Evolutionary conservation across 352 stramenopile genomes (phyloP).

Genomic region (Nothophytophthora sp.): DNA sequence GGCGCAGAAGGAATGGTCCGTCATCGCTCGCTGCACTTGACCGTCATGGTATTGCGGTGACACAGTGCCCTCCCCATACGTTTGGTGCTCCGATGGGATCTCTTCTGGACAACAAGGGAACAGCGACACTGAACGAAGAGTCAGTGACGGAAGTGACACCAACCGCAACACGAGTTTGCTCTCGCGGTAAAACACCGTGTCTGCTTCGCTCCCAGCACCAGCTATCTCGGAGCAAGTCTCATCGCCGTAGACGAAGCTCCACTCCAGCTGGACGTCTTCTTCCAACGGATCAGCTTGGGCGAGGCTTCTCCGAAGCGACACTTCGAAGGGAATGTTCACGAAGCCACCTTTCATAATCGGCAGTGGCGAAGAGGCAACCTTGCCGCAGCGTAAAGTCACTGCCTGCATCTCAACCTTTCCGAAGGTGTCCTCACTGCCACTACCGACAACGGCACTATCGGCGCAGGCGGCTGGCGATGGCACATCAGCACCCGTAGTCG

Average conservation of each 20-base stretch:
- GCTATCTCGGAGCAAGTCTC: slow-evolving; percentile 3
- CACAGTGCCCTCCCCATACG: not conserved
- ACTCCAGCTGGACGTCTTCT: slow-evolving; percentile 53
- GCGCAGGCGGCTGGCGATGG: not conserved
- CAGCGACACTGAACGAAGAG: slow-evolving; percentile 38
- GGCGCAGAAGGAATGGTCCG: slow-evolving; percentile 52
- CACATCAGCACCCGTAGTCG: not conserved
- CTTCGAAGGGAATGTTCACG: slow-evolving; percentile 38
- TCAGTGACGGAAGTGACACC: slow-evolving; percentile 53
- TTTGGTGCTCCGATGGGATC: not conserved
- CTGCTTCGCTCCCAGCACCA: not conserved
- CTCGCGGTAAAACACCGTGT: slow-evolving; percentile 53
- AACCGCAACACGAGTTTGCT: slow-evolving; percentile 46
- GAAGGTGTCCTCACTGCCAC: not conserved
- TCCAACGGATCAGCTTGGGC: slow-evolving; percentile 21
- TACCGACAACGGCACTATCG: not conserved
- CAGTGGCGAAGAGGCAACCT: slow-evolving; percentile 20
- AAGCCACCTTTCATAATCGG: slow-evolving; percentile 34
- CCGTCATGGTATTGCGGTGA: not conserved
- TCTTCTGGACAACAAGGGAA: slow-evolving; percentile 30
- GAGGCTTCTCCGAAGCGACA: slow-evolving; percentile 25
- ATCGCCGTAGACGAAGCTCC: slow-evolving; percentile 62
- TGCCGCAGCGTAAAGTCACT: slow-evolving; percentile 20
- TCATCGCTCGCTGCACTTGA: slow-evolving; percentile 12
- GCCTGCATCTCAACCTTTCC: slow-evolving; percentile 15